These are phyloP conservation scores for Nannochloris sp. DNA, from an alignment of 139 green algal genomes.

Conservation along the genomic window DNA sequence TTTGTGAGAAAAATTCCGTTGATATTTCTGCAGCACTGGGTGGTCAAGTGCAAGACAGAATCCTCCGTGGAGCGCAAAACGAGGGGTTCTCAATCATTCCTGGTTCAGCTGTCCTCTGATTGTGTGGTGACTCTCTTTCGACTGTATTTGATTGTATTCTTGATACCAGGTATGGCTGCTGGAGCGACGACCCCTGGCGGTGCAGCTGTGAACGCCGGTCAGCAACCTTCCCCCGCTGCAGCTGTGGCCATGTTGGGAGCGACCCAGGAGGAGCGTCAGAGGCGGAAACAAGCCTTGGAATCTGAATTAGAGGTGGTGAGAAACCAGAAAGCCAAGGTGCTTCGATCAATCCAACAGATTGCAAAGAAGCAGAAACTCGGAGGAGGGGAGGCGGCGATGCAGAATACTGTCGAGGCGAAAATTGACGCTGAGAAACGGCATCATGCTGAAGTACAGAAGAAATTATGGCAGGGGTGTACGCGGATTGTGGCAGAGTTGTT, in stretches of 20 bases:
- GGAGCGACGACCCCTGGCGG: no score
- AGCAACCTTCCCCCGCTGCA: background rate
- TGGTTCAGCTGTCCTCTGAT: no score
- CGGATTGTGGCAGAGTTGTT: conserved; percentile 26
- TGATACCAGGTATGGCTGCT: no score
- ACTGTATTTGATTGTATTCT: no score
- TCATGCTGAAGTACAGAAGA: conserved; percentile 10
- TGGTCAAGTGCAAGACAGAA: no score
- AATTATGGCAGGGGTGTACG: conserved; percentile 21
- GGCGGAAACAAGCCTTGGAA: conserved; percentile 18
- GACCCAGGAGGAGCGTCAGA: conserved; percentile 6
- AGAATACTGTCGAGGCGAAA: background rate
- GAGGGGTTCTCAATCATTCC: no score
- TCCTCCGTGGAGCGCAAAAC: no score
- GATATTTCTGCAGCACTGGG: no score
- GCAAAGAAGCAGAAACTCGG: conserved; percentile 27
- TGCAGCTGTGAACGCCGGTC: no score
- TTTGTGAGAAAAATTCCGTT: no score
- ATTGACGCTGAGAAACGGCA: conserved; percentile 18
- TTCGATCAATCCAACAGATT: conserved; percentile 29
- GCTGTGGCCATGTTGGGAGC: background rate
- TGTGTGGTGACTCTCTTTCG: no score
- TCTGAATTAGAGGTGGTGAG: conserved; percentile 16
- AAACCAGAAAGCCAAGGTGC: conserved; percentile 30
- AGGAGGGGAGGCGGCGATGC: conserved; percentile 2